Evolutionary conservation across 805 yeast genomes (phyloP), one percentile per base, ranked within the genome.

Genomic region (Phaffomyces opuntiae): DNA sequence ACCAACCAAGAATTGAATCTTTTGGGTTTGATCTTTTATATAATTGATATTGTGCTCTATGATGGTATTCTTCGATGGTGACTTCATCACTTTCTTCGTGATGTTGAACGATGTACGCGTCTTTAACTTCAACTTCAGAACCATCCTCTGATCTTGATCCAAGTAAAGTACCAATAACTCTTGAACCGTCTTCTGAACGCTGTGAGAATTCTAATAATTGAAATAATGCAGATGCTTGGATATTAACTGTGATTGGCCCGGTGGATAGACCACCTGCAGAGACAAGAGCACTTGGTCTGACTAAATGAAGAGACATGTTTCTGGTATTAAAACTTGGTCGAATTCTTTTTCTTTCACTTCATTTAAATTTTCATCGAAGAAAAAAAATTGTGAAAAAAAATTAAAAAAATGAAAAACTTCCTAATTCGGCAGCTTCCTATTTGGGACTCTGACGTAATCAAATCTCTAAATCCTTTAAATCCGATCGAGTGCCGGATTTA

Each of bases 71-170:
- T 60, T 83, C 90, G 50, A 88, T 80, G 48, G 82, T 75, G 50
- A 88, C 78, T 53, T 87, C 82, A 49, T 84, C 93, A 36, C 80
- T 87, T 42, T 74, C 74, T 61, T 85, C 95, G 42, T 69, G 71
- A 58, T 87, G 87, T 39, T 95, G 93, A 47, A 88, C 93, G 62
- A 87, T 75, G 65, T 82, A 88, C 17, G 88, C 84, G 51, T 80
- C 85, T 60, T 79, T 76, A 56, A 88, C 70, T 56, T 82, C 91
- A 39, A 85, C 73, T 56, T 77, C 83, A 16, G 77, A 68, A 13
- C 95, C 95, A 61, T 87, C 96, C 50, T 87, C 95, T 25, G 90
- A 82, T 63, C 95, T 76, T 40, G 75, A 66, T 32, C 96, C 96
- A 40, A 88, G 70, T 49, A 88, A 73, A 13, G 95, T 85, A 50